Evolutionary conservation across 208 protist genomes (phyloP).

Genomic region (Trypanosoma conorhini): DNA sequence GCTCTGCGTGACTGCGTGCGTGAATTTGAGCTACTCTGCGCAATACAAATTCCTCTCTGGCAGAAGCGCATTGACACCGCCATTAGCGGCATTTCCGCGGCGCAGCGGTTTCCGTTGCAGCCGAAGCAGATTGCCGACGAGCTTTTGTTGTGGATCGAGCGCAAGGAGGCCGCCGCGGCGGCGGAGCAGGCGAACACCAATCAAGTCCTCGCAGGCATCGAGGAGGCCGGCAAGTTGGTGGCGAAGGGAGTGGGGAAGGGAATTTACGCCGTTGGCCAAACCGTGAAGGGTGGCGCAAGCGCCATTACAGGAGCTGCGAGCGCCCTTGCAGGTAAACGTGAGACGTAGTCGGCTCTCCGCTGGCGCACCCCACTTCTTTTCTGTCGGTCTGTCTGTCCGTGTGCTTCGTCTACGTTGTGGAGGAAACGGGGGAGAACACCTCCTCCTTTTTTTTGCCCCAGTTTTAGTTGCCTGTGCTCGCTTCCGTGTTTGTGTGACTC

Average conservation of each 20-base stretch:
- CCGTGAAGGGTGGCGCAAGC: conserved; percentile 45
- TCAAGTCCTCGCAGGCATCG: conserved; percentile 58
- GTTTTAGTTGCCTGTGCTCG: too few relatives aligned
- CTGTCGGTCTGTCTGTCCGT: not conserved
- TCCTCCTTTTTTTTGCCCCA: too few relatives aligned
- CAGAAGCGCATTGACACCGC: conserved; percentile 49
- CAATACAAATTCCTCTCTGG: conserved; percentile 58
- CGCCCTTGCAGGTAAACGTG: conserved; percentile 8
- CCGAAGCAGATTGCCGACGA: conserved; percentile 52
- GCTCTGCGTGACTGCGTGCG: conserved; percentile 51
- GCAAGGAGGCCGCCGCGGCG: conserved; percentile 47
- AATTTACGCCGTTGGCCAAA: conserved; percentile 71
- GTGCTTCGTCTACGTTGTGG: conserved; percentile 2
- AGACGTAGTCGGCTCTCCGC: not conserved
- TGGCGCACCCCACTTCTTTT: too few relatives aligned
- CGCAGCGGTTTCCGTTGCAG: conserved; percentile 72
- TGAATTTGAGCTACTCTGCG: conserved; percentile 63
- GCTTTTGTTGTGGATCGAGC: conserved; percentile 46
- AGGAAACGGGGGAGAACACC: too few relatives aligned
- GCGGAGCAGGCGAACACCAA: conserved; percentile 49
- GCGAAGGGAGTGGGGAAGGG: conserved; percentile 39
- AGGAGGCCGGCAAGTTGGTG: conserved; percentile 64
- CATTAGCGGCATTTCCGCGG: conserved; percentile 52
- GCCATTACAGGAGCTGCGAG: conserved; percentile 18
- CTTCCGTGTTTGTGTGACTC: too few relatives aligned